phyloP scores from a whole-genome alignment of 2,329 filamentous ascomycete species.

The Beauveria sp. region DNA sequence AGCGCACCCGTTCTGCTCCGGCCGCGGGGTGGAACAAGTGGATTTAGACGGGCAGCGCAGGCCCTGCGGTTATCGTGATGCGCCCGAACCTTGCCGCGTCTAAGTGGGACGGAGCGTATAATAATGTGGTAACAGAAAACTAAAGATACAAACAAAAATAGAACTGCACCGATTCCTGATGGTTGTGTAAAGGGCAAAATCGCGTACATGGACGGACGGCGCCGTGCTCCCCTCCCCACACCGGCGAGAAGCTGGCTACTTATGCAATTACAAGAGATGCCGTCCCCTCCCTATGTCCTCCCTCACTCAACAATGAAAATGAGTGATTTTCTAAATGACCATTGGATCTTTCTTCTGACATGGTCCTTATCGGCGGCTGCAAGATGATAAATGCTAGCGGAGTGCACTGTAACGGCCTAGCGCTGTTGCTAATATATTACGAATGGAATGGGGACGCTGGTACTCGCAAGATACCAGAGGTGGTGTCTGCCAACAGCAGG shows the following conservation, averaged over 20 bases:
- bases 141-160: neutral
- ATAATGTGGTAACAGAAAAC: conserved; percentile 9
- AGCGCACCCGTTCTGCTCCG: conserved; percentile 9
- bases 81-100: conserved; percentile 11
- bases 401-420: conserved; percentile 5
- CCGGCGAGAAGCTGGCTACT: neutral
- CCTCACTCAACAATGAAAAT: neutral
- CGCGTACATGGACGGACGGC: neutral
- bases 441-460: neutral
- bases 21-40: conserved; percentile 4
- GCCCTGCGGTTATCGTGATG: conserved; percentile 11
- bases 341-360: neutral
- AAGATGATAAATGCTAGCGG: neutral
- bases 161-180: neutral
- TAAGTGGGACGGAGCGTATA: conserved; percentile 12
- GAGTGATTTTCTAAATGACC: conserved; percentile 1
- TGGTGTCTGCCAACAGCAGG: neutral
- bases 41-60: conserved; percentile 4
- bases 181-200: conserved; percentile 9
- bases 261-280: conserved; percentile 8
- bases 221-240: conserved; percentile 3
- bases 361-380: conserved; percentile 9
- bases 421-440: neutral
- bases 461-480: neutral
- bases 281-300: neutral